A percentile compares a stretch with the other conserved stretches of the same genome.
Evolutionary conservation across 202 grass and related monocot species (phyloP).

Genomic region (Elaeis oleifera): DNA sequence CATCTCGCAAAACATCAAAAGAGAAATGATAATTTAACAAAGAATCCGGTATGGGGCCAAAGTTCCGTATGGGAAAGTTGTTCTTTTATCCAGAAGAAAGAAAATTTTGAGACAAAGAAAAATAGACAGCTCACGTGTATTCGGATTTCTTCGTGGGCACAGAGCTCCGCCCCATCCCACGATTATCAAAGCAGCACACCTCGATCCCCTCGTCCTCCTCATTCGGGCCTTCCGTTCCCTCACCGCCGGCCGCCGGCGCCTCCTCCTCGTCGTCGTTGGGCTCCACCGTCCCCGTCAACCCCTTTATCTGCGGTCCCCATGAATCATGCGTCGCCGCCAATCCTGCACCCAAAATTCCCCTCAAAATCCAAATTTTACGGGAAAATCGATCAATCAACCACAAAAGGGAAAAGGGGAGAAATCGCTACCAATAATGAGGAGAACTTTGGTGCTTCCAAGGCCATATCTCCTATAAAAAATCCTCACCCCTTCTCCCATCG

Average conservation of each 20-base stretch:
- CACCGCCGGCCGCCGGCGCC: slow-evolving; percentile 1
- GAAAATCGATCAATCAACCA: too few relatives aligned
- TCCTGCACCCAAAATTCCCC: slow-evolving; percentile 27
- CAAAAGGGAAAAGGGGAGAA: not conserved
- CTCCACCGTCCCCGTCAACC: slow-evolving; percentile 58
- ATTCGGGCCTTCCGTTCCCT: not conserved
- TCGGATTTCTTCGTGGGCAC: slow-evolving; percentile 56
- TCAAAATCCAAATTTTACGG: not conserved
- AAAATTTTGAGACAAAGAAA: not conserved
- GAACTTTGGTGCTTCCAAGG: slow-evolving; percentile 78
- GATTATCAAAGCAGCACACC: slow-evolving; percentile 98
- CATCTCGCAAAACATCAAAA: too few relatives aligned
- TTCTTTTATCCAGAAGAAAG: not conserved
- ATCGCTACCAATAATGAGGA: slow-evolving; percentile 72
- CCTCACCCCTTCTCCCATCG: slow-evolving; percentile 39
- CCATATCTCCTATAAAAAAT: slow-evolving; percentile 85
- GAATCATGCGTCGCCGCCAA: slow-evolving; percentile 94
- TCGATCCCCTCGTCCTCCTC: slow-evolving; percentile 54
- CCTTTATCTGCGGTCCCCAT: slow-evolving; percentile 88
- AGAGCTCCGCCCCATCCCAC: slow-evolving; percentile 71
- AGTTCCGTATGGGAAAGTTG: not conserved
- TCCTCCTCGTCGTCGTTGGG: slow-evolving; percentile 45
- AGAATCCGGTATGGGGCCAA: too few relatives aligned
- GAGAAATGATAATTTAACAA: too few relatives aligned
- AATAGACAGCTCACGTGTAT: slow-evolving; percentile 49